A percentile compares a stretch with the other conserved stretches of the same genome.
phyloP scores from a whole-genome alignment of 495 filamentous ascomycete species.

The Clavariopsis aquatica region DNA sequence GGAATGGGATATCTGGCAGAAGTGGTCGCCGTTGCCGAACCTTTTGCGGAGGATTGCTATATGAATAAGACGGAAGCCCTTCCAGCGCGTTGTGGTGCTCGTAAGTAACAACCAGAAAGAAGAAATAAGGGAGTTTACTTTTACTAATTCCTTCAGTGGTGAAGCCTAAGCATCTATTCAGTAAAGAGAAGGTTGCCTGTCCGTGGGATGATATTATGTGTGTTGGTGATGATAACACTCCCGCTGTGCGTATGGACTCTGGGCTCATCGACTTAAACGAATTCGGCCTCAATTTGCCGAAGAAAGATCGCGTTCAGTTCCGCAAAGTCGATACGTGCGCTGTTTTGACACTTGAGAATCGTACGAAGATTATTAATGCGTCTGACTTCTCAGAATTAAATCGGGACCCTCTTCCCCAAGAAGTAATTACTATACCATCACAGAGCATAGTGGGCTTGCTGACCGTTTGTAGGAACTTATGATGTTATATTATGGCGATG shows the following conservation, averaged over 20 bases:
- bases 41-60: slow-evolving; percentile 11
- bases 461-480: neutral
- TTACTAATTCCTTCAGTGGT: slow-evolving; percentile 2
- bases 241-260: slow-evolving; percentile 15
- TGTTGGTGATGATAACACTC: neutral
- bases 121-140: neutral
- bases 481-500: slow-evolving; percentile 1
- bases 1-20: neutral
- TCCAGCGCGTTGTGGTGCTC: slow-evolving; percentile 6
- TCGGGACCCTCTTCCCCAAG: slow-evolving; percentile 5
- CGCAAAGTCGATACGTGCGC: slow-evolving; percentile 4
- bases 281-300: slow-evolving; percentile 7
- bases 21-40: slow-evolving; percentile 1
- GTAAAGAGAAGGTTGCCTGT: slow-evolving; percentile 6
- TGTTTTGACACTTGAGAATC: neutral
- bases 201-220: slow-evolving; percentile 10
- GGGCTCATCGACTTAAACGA: slow-evolving; percentile 7
- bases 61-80: neutral
- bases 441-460: no score
- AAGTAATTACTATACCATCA: neutral
- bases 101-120: neutral
- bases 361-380: slow-evolving; percentile 7
- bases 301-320: slow-evolving; percentile 5
- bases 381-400: neutral
- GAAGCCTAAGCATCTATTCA: slow-evolving; percentile 3